Conservation (phyloP, 1,284 basidiomycete species). For the Malassezia vespertilionis region DNA sequence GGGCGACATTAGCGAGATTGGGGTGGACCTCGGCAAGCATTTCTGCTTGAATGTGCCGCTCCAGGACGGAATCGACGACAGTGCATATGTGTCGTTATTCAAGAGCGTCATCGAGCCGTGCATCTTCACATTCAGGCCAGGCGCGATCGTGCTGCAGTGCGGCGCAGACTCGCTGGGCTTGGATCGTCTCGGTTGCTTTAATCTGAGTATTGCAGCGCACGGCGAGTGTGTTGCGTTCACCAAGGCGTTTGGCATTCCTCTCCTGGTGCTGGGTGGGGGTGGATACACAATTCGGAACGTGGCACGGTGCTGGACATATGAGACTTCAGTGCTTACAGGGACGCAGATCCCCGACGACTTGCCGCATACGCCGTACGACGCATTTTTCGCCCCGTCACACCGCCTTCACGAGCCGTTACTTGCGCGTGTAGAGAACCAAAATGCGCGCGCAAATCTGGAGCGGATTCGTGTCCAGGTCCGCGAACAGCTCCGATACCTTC, state of each 20-base stretch:
- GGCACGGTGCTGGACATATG: conserved; percentile 96
- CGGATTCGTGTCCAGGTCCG: conserved; percentile 72
- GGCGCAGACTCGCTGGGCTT: conserved; percentile 92
- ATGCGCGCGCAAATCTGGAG: conserved; percentile 62
- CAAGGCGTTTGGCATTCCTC: conserved; percentile 75
- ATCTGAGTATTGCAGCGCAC: conserved; percentile 95
- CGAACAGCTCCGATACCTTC: conserved; percentile 83
- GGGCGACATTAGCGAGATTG: conserved; percentile 42
- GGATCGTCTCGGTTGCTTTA: conserved; percentile 91
- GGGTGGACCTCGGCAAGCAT: conserved; percentile 62
- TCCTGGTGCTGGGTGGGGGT: conserved; percentile 83
- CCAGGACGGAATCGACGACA: conserved; percentile 92
- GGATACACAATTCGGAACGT: conserved; percentile 87
- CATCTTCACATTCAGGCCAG: conserved; percentile 76
- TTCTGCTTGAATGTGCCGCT: conserved; percentile 92
- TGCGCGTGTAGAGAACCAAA: conserved; percentile 82
- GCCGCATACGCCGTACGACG: conserved; percentile 77
- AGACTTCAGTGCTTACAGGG: conserved; percentile 69
- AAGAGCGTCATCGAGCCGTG: conserved; percentile 91
- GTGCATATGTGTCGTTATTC: conserved; percentile 88
- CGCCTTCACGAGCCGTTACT: conserved; percentile 84
- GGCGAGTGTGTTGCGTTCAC: conserved; percentile 97
- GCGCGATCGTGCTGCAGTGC: conserved; percentile 88
- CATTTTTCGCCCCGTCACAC: conserved; percentile 85
- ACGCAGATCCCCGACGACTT: conserved; percentile 72